These are phyloP conservation scores for Xylaria sp. DNA, from an alignment of 2,329 filamentous ascomycete species.

Conservation along the genomic window DNA sequence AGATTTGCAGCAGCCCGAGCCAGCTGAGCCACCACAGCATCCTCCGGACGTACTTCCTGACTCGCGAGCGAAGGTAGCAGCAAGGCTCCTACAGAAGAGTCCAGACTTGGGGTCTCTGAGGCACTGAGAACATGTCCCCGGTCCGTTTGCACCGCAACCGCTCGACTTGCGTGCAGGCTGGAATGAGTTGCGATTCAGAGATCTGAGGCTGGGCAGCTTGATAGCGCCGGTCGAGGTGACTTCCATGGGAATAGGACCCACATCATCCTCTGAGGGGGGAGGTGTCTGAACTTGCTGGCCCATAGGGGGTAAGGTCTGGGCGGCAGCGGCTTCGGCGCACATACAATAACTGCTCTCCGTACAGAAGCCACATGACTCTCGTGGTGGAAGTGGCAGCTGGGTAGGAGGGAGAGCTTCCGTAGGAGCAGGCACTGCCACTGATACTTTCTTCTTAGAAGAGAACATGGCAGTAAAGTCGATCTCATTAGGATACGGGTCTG, in stretches of 20 bases:
- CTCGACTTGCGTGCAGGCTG: slow-evolving; percentile 44
- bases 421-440: slow-evolving; percentile 46
- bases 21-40: slow-evolving; percentile 71
- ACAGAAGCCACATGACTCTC: slow-evolving; percentile 84
- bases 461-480: slow-evolving; percentile 80
- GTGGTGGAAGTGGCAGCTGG: slow-evolving; percentile 55
- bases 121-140: slow-evolving; percentile 83
- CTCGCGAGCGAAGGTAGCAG: slow-evolving; percentile 68
- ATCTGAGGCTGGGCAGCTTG: slow-evolving; percentile 64
- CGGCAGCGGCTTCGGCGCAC: slow-evolving; percentile 70
- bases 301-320: slow-evolving; percentile 55
- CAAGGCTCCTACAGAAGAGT: slow-evolving; percentile 84
- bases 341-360: slow-evolving; percentile 84
- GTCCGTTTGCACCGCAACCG: slow-evolving; percentile 73
- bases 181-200: slow-evolving; percentile 49
- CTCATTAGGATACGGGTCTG: slow-evolving; percentile 66
- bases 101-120: slow-evolving; percentile 81
- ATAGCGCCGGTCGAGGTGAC: slow-evolving; percentile 69
- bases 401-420: slow-evolving; percentile 49
- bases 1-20: slow-evolving; percentile 72
- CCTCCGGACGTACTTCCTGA: slow-evolving; percentile 54
- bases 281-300: slow-evolving; percentile 66
- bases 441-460: slow-evolving; percentile 57
- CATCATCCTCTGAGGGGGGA: slow-evolving; percentile 70
- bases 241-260: slow-evolving; percentile 66